phyloP scores from a whole-genome alignment of 257 asterid species.

The Leonotis leonurus region DNA sequence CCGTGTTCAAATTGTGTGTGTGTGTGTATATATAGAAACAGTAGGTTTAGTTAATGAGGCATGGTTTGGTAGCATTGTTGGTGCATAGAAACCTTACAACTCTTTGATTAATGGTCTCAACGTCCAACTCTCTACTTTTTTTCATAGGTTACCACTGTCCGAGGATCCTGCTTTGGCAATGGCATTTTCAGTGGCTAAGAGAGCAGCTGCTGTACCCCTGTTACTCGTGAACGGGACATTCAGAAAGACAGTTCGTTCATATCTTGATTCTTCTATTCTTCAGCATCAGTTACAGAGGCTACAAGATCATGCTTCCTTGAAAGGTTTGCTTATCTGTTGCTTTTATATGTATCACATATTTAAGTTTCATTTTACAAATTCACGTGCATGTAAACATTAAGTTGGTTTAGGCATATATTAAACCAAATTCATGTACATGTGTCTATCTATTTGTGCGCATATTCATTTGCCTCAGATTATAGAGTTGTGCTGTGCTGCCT shows the following conservation, averaged over 20 bases:
- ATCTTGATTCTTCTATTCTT: slow-evolving; percentile 91
- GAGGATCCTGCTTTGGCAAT: slow-evolving; percentile 96
- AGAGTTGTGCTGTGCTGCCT: background rate
- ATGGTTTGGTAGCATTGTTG: background rate
- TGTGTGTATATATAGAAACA: background rate
- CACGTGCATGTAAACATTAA: slow-evolving; percentile 2
- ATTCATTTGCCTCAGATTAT: background rate
- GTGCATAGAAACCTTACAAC: slow-evolving; percentile 2
- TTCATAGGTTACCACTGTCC: slow-evolving; percentile 70
- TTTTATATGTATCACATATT: background rate
- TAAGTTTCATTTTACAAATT: background rate
- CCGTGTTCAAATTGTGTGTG: background rate
- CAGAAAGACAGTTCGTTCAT: slow-evolving; percentile 83
- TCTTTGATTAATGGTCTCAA: slow-evolving; percentile 5
- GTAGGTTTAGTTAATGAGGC: slow-evolving; percentile 5
- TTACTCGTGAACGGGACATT: slow-evolving; percentile 96
- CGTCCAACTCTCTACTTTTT: slow-evolving; percentile 15
- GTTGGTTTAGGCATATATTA: background rate
- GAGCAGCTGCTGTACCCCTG: slow-evolving; percentile 92
- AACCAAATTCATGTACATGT: background rate
- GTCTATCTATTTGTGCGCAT: background rate
- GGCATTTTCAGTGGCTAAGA: slow-evolving; percentile 92
- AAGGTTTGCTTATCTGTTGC: slow-evolving; percentile 43
- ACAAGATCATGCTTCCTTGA: slow-evolving; percentile 70
- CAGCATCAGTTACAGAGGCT: slow-evolving; percentile 92